A percentile compares a stretch with the other conserved stretches of the same genome.
phyloP scores from a whole-genome alignment of 306 rosid genomes.

The Mimosa pudica region DNA sequence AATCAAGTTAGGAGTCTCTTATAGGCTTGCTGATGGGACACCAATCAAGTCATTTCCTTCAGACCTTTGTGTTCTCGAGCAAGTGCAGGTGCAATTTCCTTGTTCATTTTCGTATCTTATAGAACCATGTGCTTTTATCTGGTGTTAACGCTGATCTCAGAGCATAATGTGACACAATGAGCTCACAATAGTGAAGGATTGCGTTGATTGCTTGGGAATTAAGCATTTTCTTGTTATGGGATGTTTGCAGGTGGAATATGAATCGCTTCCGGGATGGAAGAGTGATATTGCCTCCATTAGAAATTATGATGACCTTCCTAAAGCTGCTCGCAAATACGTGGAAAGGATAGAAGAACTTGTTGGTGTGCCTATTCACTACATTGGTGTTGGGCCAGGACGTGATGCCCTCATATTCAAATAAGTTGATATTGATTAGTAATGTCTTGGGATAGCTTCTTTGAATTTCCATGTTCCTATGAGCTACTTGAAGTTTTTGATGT shows the following conservation, averaged over 20 bases:
- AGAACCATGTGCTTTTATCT: constrained; percentile 18
- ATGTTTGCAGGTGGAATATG: constrained; percentile 79
- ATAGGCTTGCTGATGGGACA: constrained; percentile 66
- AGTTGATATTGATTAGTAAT: not conserved
- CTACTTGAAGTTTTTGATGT: constrained; percentile 33
- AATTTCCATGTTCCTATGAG: constrained; percentile 21
- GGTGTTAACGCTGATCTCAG: not conserved
- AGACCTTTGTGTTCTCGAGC: constrained; percentile 85
- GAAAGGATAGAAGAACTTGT: constrained; percentile 91
- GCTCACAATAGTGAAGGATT: constrained; percentile 13
- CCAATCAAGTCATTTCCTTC: constrained; percentile 74
- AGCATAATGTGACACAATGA: constrained; percentile 11
- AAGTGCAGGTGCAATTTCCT: constrained; percentile 63
- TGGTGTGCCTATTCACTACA: constrained; percentile 84
- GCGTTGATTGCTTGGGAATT: not conserved
- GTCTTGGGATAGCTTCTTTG: not conserved
- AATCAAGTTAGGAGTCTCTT: constrained; percentile 77
- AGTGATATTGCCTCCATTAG: constrained; percentile 75
- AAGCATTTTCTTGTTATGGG: constrained; percentile 25
- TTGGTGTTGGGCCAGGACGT: constrained; percentile 96
- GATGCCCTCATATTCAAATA: constrained; percentile 88
- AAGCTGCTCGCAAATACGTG: constrained; percentile 70
- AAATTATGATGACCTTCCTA: constrained; percentile 88
- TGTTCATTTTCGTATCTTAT: not conserved
- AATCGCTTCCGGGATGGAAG: constrained; percentile 86